Base-by-base conservation (phyloP, 768 basidiomycete species). In the Trametes sanguinea region DNA sequence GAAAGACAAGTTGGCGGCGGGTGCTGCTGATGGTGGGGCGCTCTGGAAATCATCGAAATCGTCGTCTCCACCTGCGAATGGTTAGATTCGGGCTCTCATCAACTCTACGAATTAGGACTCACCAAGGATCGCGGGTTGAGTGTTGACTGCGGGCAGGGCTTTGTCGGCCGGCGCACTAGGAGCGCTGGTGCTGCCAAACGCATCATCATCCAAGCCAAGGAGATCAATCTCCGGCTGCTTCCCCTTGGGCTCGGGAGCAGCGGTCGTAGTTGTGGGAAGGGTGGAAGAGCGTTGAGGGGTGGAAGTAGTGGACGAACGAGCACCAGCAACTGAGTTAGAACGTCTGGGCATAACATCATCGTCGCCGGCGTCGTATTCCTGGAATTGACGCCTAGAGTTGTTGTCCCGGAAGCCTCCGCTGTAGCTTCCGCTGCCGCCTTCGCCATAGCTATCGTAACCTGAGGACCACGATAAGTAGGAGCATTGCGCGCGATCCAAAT, bases 311-410 rank as follows among this genome's bases (percentile, higher is more conserved):
- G 77, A 64, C 16, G 62, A 61, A 35, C 66, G 73, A 54, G 75
- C 77, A 35, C 68, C 67, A 22, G 76, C 69, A 47, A 79, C 43
- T 22, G 78, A 78, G 47, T 76, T 78, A 62, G 74, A 79, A 54
- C 74, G 80, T 63, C 71, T 76, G 43, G 71, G 74, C n/a, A 63
- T 44, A 6, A 60, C 61, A 35, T 96, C 94, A 62, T 98, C 95
- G 61, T 94, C 94, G 2, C 96, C 96, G 11, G 96, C 97, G 66
- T 96, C 92, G 74, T 99, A 99, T 73, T 98, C 95, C 69, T 98
- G 95, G 66, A 86, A 98, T 29, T 84, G 83, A 57, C 80, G 77
- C 14, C 85, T 76, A 43, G 84, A 74, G 7, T 74, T 73, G 35
- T 75, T 78, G 63, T 93, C 90, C 53, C 83, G 79, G 76, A 89